Evolutionary conservation across 352 stramenopile species (phyloP).

Genomic region (Phytopythium mirpurense): DNA sequence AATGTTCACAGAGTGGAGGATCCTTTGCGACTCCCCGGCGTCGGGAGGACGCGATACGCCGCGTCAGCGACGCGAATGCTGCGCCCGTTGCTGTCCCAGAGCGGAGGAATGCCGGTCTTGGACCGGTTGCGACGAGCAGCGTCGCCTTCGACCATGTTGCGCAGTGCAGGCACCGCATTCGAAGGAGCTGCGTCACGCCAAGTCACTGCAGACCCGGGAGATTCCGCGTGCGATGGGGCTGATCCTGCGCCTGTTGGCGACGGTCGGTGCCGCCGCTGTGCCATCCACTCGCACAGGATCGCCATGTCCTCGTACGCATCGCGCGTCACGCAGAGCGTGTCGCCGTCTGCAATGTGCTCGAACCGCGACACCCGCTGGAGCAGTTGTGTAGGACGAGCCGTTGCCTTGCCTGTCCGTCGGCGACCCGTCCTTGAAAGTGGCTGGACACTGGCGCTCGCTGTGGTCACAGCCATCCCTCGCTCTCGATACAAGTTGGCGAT

Average conservation of each 20-base stretch:
- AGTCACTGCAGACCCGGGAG: not conserved
- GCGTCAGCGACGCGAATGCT: slow-evolving; percentile 19
- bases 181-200: not conserved
- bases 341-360: slow-evolving; percentile 38
- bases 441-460: not conserved
- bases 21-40: not conserved
- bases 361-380: slow-evolving; percentile 37
- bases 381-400: slow-evolving; percentile 10
- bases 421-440: not conserved
- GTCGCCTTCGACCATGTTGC: slow-evolving; percentile 4
- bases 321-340: slow-evolving; percentile 52
- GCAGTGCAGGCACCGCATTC: slow-evolving; percentile 7
- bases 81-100: slow-evolving; percentile 58
- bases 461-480: not conserved
- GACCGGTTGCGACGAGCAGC: not conserved
- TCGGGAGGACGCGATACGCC: not conserved
- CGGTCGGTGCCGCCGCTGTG: slow-evolving; percentile 15
- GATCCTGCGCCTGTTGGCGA: not conserved
- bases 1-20: too few relatives aligned
- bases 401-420: slow-evolving; percentile 5
- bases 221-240: not conserved
- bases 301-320: slow-evolving; percentile 66
- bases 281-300: slow-evolving; percentile 64
- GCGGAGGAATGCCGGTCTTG: slow-evolving; percentile 6
- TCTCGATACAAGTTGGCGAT: slow-evolving; percentile 52